phyloP scores from a whole-genome alignment of 2,329 filamentous ascomycete genomes.

The Cercospora citrullina region DNA sequence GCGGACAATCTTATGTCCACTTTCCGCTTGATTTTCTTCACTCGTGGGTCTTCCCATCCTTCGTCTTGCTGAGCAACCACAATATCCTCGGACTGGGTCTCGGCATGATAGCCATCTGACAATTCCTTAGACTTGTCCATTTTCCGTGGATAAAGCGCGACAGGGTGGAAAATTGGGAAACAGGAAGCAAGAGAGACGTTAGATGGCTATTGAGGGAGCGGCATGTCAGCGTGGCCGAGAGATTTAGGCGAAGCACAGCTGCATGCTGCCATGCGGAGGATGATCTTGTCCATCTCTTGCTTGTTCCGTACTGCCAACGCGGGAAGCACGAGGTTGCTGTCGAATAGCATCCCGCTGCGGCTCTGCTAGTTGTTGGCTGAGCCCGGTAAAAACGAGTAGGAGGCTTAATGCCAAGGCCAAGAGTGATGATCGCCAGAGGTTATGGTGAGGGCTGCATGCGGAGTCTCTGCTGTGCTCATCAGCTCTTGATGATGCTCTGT shows the following conservation, averaged over 20 bases:
- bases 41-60: slow-evolving; percentile 14
- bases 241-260: neutral
- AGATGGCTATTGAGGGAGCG: neutral
- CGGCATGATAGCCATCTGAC: neutral
- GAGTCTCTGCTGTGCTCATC: neutral
- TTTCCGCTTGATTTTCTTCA: slow-evolving; percentile 16
- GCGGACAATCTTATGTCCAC: slow-evolving; percentile 12
- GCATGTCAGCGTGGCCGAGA: neutral
- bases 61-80: neutral
- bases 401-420: neutral
- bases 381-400: neutral
- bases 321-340: neutral
- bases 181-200: neutral
- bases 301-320: neutral
- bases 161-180: neutral
- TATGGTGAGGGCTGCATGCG: neutral
- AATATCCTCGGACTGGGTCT: neutral
- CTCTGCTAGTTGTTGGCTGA: neutral
- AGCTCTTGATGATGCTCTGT: neutral
- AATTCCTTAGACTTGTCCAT: neutral
- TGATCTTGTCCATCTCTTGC: neutral
- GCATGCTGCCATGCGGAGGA: neutral
- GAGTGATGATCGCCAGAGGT: neutral
- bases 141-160: neutral
- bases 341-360: neutral